Conservation (phyloP, 2,329 filamentous ascomycete genomes). For the Colletotrichum tropicale region DNA sequence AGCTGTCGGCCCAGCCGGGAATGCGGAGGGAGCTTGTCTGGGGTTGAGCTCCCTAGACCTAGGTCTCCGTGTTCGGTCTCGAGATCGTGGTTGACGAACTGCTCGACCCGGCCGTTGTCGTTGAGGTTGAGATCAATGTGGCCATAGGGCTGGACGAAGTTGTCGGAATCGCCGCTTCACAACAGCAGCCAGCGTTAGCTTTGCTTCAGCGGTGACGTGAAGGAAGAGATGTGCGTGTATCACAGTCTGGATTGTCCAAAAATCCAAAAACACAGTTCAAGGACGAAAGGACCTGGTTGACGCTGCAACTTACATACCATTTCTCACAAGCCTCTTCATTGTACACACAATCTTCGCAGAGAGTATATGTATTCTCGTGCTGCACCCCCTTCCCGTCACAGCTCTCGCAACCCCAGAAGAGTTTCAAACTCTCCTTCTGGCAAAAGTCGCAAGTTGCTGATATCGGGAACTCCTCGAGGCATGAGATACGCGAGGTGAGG, state of each 20-base stretch:
- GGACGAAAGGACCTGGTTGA: neutral
- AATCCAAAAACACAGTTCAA: neutral
- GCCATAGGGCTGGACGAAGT: neutral
- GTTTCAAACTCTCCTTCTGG: neutral
- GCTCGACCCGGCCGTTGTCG: neutral
- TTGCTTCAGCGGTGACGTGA: accelerated
- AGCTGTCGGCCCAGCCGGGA: neutral
- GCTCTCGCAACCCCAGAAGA: neutral
- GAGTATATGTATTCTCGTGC: neutral
- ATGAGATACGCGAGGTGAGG: neutral
- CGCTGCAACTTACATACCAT: neutral
- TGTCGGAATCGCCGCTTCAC: neutral
- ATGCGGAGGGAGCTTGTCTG: neutral
- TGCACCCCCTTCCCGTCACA: neutral
- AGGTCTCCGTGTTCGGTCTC: neutral
- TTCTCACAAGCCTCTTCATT: neutral
- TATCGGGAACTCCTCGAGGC: neutral
- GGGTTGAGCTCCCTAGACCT: neutral
- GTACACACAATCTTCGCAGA: neutral
- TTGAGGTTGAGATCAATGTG: neutral
- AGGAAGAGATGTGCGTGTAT: neutral
- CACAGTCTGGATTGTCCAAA: accelerated
- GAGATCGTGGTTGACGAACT: neutral
- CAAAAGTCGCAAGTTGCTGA: neutral
- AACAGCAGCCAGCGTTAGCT: neutral